A percentile compares a stretch with the other conserved stretches of the same genome.
These are phyloP conservation scores for Wickerhamomyces alni DNA, from an alignment of 805 yeast genomes.

Conservation along the genomic window DNA sequence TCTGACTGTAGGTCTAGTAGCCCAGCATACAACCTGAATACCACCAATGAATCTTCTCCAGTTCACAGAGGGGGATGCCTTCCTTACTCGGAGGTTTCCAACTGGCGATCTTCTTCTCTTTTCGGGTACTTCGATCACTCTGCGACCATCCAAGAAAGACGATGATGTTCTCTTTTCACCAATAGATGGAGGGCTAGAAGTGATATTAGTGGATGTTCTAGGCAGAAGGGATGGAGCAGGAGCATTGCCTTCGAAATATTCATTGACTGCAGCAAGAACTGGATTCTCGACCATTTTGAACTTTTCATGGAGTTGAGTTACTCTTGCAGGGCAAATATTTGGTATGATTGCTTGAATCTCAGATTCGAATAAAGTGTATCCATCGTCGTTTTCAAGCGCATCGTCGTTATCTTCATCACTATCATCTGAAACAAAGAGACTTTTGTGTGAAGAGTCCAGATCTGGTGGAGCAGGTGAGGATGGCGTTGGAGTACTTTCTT, in stretches of 20 bases:
- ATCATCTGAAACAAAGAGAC: slow-evolving; percentile 1
- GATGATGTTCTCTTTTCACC: neutral
- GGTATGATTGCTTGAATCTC: slow-evolving; percentile 31
- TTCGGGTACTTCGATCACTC: too few relatives aligned
- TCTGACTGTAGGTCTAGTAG: slow-evolving; percentile 56
- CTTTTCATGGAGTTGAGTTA: slow-evolving; percentile 22
- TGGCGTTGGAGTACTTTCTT: neutral
- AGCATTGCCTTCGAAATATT: slow-evolving; percentile 28
- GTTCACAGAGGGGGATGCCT: slow-evolving; percentile 9
- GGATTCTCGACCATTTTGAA: slow-evolving; percentile 23
- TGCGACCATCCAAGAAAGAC: too few relatives aligned
- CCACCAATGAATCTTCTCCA: slow-evolving; percentile 54
- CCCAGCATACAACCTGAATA: slow-evolving; percentile 58
- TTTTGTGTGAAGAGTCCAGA: neutral
- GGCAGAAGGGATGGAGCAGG: neutral
- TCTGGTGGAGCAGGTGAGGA: neutral
- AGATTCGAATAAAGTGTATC: slow-evolving; percentile 23
- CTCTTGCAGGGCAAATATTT: slow-evolving; percentile 19
- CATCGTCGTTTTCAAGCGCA: slow-evolving; percentile 9
- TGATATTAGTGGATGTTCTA: neutral
- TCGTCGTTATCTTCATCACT: slow-evolving; percentile 2
- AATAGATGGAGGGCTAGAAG: neutral
- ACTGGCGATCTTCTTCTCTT: neutral
- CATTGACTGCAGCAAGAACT: slow-evolving; percentile 33
- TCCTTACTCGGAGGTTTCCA: slow-evolving; percentile 3